Conservation (phyloP, 2,329 filamentous ascomycete genomes). For the Aspergillus cejpii region DNA sequence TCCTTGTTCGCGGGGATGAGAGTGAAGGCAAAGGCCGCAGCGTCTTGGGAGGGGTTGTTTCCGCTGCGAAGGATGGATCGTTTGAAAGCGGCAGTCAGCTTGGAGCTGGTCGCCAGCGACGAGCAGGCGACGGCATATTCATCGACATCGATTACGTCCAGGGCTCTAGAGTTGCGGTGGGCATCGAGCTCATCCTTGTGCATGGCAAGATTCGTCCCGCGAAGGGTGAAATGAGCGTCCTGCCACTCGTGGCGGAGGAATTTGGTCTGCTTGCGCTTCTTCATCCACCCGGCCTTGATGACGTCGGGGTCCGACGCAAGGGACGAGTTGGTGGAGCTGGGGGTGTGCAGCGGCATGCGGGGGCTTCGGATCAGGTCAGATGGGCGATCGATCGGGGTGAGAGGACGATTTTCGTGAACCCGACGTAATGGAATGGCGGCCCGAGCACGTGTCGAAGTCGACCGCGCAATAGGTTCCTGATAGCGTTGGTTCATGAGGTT, state of each 20-base stretch:
- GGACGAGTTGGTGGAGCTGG: no score
- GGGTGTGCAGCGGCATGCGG: no score
- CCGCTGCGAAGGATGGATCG: conserved; percentile 46
- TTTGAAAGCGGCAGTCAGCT: conserved; percentile 80
- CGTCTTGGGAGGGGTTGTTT: conserved; percentile 20
- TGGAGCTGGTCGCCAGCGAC: conserved; percentile 64
- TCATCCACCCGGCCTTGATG: conserved; percentile 57
- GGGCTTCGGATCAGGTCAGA: no score
- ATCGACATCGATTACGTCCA: conserved; percentile 76
- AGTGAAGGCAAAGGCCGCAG: conserved; percentile 39
- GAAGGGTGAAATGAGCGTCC: conserved; percentile 79
- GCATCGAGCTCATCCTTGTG: conserved; percentile 21
- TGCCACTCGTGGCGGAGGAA: conserved; percentile 91
- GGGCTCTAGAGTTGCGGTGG: conserved; percentile 16
- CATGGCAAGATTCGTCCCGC: conserved; percentile 57
- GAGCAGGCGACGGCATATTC: conserved; percentile 54
- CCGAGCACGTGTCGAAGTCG: no score
- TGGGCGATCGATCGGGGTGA: no score
- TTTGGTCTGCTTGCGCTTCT: conserved; percentile 50
- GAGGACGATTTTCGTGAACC: no score
- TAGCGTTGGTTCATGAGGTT: conserved; percentile 27
- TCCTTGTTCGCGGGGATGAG: conserved; percentile 39
- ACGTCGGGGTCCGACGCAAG: no score
- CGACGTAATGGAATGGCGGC: no score
- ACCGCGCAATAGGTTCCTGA: no score